Conservation (phyloP, 2,329 filamentous ascomycete species). For the Aspergillus ruber region DNA sequence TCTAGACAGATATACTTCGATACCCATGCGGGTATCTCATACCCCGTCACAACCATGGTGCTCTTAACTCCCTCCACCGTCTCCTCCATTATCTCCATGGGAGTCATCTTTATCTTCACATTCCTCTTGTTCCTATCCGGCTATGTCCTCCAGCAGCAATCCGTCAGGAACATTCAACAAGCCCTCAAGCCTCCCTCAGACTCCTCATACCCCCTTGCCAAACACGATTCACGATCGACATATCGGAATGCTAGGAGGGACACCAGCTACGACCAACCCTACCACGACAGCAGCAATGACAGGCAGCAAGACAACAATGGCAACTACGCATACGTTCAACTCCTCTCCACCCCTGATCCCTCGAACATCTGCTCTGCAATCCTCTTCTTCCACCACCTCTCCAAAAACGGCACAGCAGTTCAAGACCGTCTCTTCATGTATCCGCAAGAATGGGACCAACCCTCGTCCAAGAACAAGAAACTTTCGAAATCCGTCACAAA, state of each 20-base stretch:
- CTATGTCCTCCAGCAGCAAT: conserved; percentile 81
- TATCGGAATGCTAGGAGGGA: conserved; percentile 17
- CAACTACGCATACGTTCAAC: conserved; percentile 39
- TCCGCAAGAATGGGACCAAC: conserved; percentile 39
- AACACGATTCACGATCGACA: conserved; percentile 14
- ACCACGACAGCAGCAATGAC: conserved; percentile 3
- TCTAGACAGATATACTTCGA: not conserved
- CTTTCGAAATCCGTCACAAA: conserved; percentile 21
- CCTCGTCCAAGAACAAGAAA: conserved; percentile 10
- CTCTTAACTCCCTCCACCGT: conserved; percentile 41
- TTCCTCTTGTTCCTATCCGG: conserved; percentile 78
- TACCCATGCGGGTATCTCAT: not conserved
- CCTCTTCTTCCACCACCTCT: conserved; percentile 37
- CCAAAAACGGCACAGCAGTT: conserved; percentile 25
- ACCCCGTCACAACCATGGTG: conserved; percentile 30
- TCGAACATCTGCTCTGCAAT: conserved; percentile 41
- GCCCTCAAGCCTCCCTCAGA: conserved; percentile 49
- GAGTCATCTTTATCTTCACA: conserved; percentile 66
- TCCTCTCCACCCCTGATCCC: conserved; percentile 37
- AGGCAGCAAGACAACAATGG: conserved; percentile 8
- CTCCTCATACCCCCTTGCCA: conserved; percentile 6
- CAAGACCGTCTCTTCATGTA: conserved; percentile 43
- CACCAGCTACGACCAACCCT: conserved; percentile 5
- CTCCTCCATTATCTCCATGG: conserved; percentile 37
- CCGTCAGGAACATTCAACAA: conserved; percentile 67